A percentile compares a stretch with the other conserved stretches of the same genome.
Conservation (phyloP, 371 early-diverging fungal genomes). For the Actinomortierella wolfii region DNA sequence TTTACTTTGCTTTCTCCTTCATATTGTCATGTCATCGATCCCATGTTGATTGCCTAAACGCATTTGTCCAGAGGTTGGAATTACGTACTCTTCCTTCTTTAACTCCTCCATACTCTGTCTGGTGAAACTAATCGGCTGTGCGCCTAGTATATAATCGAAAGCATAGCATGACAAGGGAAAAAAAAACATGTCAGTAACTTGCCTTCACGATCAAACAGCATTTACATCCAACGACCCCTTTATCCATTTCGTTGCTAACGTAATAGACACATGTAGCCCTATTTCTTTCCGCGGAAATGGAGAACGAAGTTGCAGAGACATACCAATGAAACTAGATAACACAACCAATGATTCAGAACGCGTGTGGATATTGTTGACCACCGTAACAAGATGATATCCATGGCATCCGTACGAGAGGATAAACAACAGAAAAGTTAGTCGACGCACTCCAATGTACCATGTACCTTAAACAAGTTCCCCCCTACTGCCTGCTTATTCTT, state of each 20-base stretch:
- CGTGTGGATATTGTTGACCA: no score
- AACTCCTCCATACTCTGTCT: constrained; percentile 71
- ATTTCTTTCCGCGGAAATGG: neutral
- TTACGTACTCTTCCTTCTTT: constrained; percentile 70
- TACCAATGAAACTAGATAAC: neutral
- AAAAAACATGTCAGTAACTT: neutral
- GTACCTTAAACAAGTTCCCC: neutral
- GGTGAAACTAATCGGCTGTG: constrained; percentile 94
- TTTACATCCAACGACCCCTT: neutral
- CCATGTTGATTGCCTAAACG: no score
- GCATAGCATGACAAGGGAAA: neutral
- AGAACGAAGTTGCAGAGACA: neutral
- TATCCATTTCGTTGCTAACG: constrained; percentile 31
- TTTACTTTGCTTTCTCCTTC: neutral
- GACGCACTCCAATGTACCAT: neutral
- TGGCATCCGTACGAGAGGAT: neutral
- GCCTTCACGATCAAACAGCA: constrained; percentile 19
- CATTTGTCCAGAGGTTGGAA: neutral
- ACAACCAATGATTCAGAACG: no score
- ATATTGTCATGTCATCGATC: no score
- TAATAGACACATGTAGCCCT: constrained; percentile 17
- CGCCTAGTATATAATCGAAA: constrained; percentile 61
- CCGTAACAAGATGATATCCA: neutral
- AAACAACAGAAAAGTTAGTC: neutral
- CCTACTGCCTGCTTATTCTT: neutral